phyloP scores from a whole-genome alignment of 257 asterid genomes.

The Nyctanthes arbortristis region DNA sequence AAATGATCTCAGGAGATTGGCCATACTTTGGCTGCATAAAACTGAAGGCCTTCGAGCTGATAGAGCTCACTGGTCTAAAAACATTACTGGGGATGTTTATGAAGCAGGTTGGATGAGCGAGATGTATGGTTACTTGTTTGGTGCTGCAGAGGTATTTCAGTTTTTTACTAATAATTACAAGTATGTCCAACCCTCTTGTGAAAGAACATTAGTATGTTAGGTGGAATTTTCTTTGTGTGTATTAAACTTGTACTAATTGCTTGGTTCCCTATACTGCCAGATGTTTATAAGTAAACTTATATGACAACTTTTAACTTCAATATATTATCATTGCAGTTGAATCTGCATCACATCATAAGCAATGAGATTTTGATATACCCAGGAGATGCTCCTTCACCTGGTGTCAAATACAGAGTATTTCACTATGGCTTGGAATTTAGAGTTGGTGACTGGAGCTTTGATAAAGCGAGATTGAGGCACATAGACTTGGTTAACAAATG shows the following conservation, averaged over 20 bases:
- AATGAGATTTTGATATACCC: conserved; percentile 83
- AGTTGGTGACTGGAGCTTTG: conserved; percentile 88
- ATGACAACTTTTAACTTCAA: neutral
- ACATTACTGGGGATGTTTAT: conserved; percentile 86
- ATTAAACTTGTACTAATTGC: neutral
- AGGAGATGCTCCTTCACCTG: conserved; percentile 74
- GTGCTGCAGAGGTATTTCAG: conserved; percentile 87
- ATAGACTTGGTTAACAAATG: conserved; percentile 68
- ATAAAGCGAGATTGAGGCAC: conserved; percentile 90
- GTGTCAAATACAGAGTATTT: conserved; percentile 73
- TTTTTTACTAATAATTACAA: neutral
- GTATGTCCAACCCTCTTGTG: neutral
- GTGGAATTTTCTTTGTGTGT: too few species aligned
- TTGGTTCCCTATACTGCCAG: neutral
- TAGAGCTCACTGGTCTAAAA: conserved; percentile 79
- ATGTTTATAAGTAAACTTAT: neutral
- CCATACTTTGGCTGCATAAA: conserved; percentile 88
- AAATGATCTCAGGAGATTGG: conserved; percentile 71
- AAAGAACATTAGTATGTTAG: neutral
- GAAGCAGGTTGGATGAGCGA: conserved; percentile 99
- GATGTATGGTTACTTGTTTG: conserved; percentile 99
- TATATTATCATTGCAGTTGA: conserved; percentile 55
- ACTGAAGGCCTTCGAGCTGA: conserved; percentile 96
- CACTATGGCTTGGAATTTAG: conserved; percentile 89
- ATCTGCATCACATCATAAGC: conserved; percentile 69